Evolutionary conservation across 768 basidiomycete genomes (phyloP), one percentile per base, ranked within the genome.

Genomic region (Boletus rufocinnamomeus): DNA sequence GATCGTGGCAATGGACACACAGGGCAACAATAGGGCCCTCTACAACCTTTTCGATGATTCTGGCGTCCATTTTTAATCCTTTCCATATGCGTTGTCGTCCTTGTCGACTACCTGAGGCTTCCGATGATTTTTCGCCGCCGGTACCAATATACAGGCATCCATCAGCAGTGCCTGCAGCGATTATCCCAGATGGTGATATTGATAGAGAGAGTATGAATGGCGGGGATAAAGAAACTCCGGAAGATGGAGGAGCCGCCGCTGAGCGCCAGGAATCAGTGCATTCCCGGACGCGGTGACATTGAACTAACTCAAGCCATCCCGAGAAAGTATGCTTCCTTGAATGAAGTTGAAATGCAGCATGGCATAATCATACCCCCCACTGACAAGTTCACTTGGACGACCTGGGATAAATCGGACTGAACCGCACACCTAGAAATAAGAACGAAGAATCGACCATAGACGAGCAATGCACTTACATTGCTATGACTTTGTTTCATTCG

Each of bases 101-200:
- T 73, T 84, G 86, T 67, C 79, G 74, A 41, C 67, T 66, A 25
- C 54, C 32, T 16, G 62, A 44, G 40, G 56, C 51, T 21, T 60
- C 60, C 8, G 57, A 61, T 35, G 56, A 52, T 66, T 83, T 88
- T 66, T 87, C 86, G 7, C 87, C 89, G 4, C 89, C 84, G 11
- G 80, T 79, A 14, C 89, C 88, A 27, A 91, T 63, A 77, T 84
- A 85, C 6, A 93, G 66, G 40, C 83, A 82, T 4, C 91, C 91
- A 67, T 93, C 89, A 10, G 89, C 91, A 1, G 86, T 88, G 6
- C 88, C 85, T 7, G 84, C 88, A 16, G 85, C 89, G 19, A 92
- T 67, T 34, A 85, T 66, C 0, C 88, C 90, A 5, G 74, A 78
- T 0, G 78, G 57, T 4, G 86, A 86, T 30, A 93, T 67, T 2